A percentile compares a stretch with the other conserved stretches of the same genome.
phyloP scores from a whole-genome alignment of 495 filamentous ascomycete species.

The Zalerion maritima region DNA sequence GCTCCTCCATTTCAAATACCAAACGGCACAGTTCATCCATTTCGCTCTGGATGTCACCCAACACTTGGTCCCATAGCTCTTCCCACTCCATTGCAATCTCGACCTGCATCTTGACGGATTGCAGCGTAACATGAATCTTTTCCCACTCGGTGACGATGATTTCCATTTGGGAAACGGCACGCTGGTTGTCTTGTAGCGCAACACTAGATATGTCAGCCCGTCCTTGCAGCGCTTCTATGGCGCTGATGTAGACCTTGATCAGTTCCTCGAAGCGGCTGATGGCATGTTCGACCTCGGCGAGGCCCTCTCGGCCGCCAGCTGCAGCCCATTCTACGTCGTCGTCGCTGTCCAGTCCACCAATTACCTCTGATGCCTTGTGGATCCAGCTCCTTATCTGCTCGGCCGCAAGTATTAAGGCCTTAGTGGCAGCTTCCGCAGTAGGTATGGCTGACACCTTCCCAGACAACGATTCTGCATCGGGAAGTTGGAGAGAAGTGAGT shows the following conservation, averaged over 20 bases:
- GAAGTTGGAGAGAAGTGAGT: conserved; percentile 70
- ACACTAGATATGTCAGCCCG: conserved; percentile 64
- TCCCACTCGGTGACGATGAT: conserved; percentile 70
- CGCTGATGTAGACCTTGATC: conserved; percentile 75
- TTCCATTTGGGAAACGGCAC: conserved; percentile 76
- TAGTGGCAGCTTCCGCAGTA: conserved; percentile 62
- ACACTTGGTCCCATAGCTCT: conserved; percentile 83
- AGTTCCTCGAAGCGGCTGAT: conserved; percentile 73
- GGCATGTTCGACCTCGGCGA: conserved; percentile 78
- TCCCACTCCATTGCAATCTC: conserved; percentile 98
- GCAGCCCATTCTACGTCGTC: conserved; percentile 98
- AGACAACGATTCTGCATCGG: conserved; percentile 65
- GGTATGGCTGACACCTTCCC: conserved; percentile 70
- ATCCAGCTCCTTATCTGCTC: conserved; percentile 91
- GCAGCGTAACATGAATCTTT: conserved; percentile 58
- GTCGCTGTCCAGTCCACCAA: conserved; percentile 73
- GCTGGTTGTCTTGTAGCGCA: conserved; percentile 47
- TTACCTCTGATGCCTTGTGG: conserved; percentile 70
- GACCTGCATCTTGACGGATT: conserved; percentile 71
- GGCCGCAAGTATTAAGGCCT: conserved; percentile 63
- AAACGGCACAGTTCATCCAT: conserved; percentile 67
- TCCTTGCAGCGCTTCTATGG: conserved; percentile 76
- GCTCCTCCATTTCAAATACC: conserved; percentile 95
- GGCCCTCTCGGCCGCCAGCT: conserved; percentile 74
- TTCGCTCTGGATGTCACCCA: conserved; percentile 87